Evolutionary conservation across 2,329 filamentous ascomycete species (phyloP).

Genomic region (Fusarium euwallaceae): DNA sequence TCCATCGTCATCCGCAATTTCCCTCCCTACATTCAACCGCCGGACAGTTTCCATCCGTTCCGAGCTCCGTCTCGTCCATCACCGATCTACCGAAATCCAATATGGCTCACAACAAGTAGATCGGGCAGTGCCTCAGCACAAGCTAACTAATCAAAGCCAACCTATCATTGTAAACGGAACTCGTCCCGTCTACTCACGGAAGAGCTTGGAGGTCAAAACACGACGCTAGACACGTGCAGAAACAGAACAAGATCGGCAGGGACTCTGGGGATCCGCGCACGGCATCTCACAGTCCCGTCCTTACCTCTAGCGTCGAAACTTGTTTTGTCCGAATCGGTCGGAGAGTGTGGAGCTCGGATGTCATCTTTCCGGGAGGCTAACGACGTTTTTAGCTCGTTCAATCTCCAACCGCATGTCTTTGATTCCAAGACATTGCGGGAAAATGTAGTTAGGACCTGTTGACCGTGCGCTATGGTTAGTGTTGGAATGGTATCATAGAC

Average conservation of each 20-base stretch:
- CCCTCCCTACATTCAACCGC: neutral
- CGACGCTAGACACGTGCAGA: constrained; percentile 2
- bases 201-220: neutral
- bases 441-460: constrained; percentile 6
- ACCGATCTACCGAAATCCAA: neutral
- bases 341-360: constrained; percentile 13
- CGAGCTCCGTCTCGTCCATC: neutral
- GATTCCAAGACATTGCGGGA: constrained; percentile 15
- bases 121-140: neutral
- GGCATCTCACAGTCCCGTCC: constrained; percentile 19
- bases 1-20: neutral
- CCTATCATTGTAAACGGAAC: neutral
- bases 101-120: neutral
- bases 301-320: constrained; percentile 19
- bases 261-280: constrained; percentile 13
- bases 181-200: neutral
- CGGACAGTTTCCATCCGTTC: constrained; percentile 24
- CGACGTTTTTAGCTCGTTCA: constrained; percentile 2
- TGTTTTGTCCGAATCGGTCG: neutral
- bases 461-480: neutral
- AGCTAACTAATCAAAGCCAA: neutral
- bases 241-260: constrained; percentile 26
- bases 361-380: constrained; percentile 27
- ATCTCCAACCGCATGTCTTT: constrained; percentile 4
- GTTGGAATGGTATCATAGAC: neutral